These are phyloP conservation scores for Simplicillium sp. DNA, from an alignment of 2,329 filamentous ascomycete genomes.

Conservation along the genomic window DNA sequence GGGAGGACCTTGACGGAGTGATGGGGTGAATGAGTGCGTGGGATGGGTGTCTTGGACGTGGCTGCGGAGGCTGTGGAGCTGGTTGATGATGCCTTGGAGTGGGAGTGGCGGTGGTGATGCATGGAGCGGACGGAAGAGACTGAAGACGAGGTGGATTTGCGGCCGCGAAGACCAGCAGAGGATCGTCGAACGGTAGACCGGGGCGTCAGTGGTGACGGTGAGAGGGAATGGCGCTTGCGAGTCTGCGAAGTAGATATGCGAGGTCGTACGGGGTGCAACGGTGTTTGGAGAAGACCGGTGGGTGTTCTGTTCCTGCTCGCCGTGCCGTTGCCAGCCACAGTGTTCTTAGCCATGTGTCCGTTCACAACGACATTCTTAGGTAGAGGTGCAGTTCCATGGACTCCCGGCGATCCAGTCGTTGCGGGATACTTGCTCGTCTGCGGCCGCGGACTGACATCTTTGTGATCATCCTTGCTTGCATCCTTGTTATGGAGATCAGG, in stretches of 20 bases:
- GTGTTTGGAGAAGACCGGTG: slow-evolving; percentile 15
- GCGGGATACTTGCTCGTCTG: slow-evolving; percentile 49
- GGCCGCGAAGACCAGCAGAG: slow-evolving; percentile 73
- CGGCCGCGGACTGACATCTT: slow-evolving; percentile 47
- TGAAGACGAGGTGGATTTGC: slow-evolving; percentile 93
- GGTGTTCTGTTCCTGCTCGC: slow-evolving; percentile 12
- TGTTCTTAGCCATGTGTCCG: slow-evolving; percentile 28
- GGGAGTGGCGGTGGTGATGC: slow-evolving; percentile 74
- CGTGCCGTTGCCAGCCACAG: slow-evolving; percentile 9
- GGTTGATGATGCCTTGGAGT: slow-evolving; percentile 90
- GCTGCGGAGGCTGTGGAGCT: slow-evolving; percentile 72
- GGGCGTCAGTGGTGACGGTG: slow-evolving; percentile 80
- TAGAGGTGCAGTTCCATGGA: slow-evolving; percentile 31
- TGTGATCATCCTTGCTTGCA: slow-evolving; percentile 31
- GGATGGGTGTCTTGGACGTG: slow-evolving; percentile 56
- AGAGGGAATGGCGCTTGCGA: slow-evolving; percentile 72
- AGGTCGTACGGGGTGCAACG: slow-evolving; percentile 17
- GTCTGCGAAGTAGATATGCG: slow-evolving; percentile 22
- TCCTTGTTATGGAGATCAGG: slow-evolving; percentile 48
- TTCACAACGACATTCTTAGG: slow-evolving; percentile 43
- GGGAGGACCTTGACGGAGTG: slow-evolving; percentile 92
- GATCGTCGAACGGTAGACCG: slow-evolving; percentile 77
- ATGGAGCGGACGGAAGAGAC: slow-evolving; percentile 89
- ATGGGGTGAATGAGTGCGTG: slow-evolving; percentile 66
- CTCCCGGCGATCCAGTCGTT: slow-evolving; percentile 20